These are phyloP conservation scores for Daedaleopsis nitida DNA, from an alignment of 768 basidiomycete species.

Conservation along the genomic window DNA sequence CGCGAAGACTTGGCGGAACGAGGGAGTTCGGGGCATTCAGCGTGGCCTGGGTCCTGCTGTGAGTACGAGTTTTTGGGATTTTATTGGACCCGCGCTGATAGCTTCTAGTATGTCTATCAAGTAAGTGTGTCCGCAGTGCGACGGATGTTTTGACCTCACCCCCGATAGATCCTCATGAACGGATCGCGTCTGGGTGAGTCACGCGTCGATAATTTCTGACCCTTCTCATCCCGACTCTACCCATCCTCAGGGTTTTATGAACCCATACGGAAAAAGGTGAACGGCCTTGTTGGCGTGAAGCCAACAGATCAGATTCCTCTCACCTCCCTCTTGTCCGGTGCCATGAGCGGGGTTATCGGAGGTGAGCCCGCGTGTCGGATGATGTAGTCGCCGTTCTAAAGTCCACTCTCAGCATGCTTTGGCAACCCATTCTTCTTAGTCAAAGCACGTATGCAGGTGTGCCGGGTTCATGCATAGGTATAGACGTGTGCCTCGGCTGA, in stretches of 20 bases:
- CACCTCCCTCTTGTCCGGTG: conserved; percentile 86
- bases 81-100: background rate
- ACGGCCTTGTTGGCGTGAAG: conserved; percentile 64
- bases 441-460: conserved; percentile 96
- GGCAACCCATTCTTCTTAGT: conserved; percentile 94
- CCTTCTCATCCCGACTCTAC: background rate
- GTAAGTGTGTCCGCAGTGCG: conserved; percentile 43
- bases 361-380: conserved; percentile 45
- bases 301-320: conserved; percentile 66
- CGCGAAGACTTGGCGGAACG: conserved; percentile 84
- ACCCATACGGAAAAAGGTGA: conserved; percentile 76
- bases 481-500: background rate
- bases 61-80: conserved; percentile 33
- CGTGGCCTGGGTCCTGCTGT: conserved; percentile 91
- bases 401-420: conserved; percentile 51
- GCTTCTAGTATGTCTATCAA: conserved; percentile 83
- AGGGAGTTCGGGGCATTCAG: conserved; percentile 91
- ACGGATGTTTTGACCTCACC: background rate
- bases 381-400: background rate
- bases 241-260: conserved; percentile 99
- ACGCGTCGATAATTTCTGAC: conserved; percentile 1
- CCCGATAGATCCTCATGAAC: conserved; percentile 81
- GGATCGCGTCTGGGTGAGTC: conserved; percentile 81
- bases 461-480: background rate
- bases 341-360: conserved; percentile 87